These are phyloP conservation scores for Serendipita sp. DNA, from an alignment of 768 basidiomycete genomes.

Conservation along the genomic window DNA sequence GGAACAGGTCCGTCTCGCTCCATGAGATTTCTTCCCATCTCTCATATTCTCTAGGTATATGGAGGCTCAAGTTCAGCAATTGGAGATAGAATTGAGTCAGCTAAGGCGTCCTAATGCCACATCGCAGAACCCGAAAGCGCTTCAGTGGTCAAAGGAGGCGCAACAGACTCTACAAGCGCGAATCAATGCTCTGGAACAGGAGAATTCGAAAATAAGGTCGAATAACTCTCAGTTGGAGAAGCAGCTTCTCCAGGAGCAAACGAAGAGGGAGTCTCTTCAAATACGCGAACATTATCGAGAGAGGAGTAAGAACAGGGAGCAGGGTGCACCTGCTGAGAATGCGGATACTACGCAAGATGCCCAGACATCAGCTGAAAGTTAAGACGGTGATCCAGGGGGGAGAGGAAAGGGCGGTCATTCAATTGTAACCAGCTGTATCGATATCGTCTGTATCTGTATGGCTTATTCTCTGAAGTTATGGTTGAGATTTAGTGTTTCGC, in stretches of 20 bases:
- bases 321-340: not conserved
- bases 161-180: not conserved
- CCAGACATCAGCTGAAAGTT: too few species aligned
- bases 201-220: not conserved
- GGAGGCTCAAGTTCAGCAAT: not conserved
- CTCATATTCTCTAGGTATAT: not conserved
- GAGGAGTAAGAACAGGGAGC: not conserved
- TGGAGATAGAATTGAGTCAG: not conserved
- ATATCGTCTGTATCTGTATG: too few species aligned
- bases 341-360: not conserved
- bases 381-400: too few species aligned
- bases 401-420: too few species aligned
- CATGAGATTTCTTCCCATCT: not conserved
- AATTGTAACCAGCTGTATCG: too few species aligned
- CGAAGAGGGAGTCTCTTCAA: slow-evolving; percentile 1
- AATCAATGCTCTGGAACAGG: not conserved
- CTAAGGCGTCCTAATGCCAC: not conserved
- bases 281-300: not conserved
- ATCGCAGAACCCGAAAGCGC: not conserved
- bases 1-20: slow-evolving; percentile 18
- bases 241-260: not conserved
- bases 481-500: too few species aligned
- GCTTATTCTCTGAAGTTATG: too few species aligned
- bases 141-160: not conserved
- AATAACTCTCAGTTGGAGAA: not conserved